Evolutionary conservation across 148 eudicot species (phyloP), one percentile per base, ranked within the genome.

Genomic region (Mesembryanthemum crystallinum): DNA sequence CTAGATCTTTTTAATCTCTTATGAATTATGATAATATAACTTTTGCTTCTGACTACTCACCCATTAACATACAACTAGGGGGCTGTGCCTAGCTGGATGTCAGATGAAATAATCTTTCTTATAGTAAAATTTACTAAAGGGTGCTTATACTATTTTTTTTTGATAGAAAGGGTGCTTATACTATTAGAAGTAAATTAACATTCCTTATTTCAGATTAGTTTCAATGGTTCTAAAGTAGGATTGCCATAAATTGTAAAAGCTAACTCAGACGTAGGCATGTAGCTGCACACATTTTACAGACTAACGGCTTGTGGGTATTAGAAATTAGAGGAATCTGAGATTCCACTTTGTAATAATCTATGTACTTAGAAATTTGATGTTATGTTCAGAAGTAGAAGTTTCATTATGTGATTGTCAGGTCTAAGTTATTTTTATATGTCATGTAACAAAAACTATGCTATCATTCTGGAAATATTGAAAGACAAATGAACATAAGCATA

Each of bases 301-400:
- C 49, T 74, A 20, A 47, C 18, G 58, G 67, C 51, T 27, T 61
- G 68, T 59, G 35, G n/a, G n/a, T n/a, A 52, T 39, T 47, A 13
- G 37, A 21, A 47, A 63, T 63, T 29, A 25, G 47, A 39, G 58
- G 71, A 64, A 30, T 43, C 1, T 37, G 13, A 11, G 39, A 27
- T 21, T 24, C 70, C 11, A 29, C 25, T 6, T 24, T 15, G 20
- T 23, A 32, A 51, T 51, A 35, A 30, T 64, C 14, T 39, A 67
- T 57, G 27, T 65, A 30, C 8, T 43, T 25, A 9, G 24, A 35
- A 27, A 30, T 76, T 43, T 74, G 70, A 37, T 60, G 33, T 45
- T 8, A 29, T 64, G 61, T 11, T 74, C 70, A 74, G 69, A 76
- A 76, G 35, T 76, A 76, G 47, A 42, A 49, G 64, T 51, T 68